phyloP scores from a whole-genome alignment of 352 stramenopile genomes.

The Globisporangium nagaii region DNA sequence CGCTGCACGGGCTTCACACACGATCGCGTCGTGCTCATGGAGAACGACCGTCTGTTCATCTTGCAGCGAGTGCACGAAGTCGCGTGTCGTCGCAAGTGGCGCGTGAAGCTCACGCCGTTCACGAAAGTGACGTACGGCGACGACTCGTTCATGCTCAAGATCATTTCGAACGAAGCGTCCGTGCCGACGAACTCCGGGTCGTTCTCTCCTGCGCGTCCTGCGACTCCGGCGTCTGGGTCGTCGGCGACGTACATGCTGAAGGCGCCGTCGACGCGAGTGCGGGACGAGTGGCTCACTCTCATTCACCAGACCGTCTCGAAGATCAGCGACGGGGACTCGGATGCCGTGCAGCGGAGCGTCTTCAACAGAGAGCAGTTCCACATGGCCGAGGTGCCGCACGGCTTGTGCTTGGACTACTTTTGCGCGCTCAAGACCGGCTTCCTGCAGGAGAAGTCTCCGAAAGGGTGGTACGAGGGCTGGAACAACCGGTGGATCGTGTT shows the following conservation, averaged over 20 bases:
- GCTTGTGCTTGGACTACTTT: constrained; percentile 75
- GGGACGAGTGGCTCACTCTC: constrained; percentile 60
- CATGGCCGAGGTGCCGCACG: constrained; percentile 46
- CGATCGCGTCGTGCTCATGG: constrained; percentile 69
- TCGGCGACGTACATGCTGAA: constrained; percentile 50
- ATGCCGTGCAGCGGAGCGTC: not conserved
- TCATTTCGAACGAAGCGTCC: constrained; percentile 38
- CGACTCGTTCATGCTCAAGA: constrained; percentile 77
- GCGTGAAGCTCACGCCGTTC: constrained; percentile 38
- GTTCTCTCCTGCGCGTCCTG: constrained; percentile 21
- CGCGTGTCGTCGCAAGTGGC: constrained; percentile 66
- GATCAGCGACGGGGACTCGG: constrained; percentile 8
- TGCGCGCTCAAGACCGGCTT: constrained; percentile 69
- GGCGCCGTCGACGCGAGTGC: constrained; percentile 50
- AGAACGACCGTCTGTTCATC: constrained; percentile 65
- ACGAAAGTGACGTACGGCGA: constrained; percentile 68
- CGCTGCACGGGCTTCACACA: constrained; percentile 72
- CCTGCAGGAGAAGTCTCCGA: constrained; percentile 63
- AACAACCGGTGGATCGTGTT: constrained; percentile 78
- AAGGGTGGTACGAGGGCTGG: constrained; percentile 82
- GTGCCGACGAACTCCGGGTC: constrained; percentile 8
- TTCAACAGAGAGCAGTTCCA: constrained; percentile 16
- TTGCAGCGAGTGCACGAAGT: constrained; percentile 57
- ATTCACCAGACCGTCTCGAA: constrained; percentile 39
- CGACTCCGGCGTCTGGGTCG: constrained; percentile 13